phyloP scores from a whole-genome alignment of 1,139 yeast species.

The Pichia sp. region DNA sequence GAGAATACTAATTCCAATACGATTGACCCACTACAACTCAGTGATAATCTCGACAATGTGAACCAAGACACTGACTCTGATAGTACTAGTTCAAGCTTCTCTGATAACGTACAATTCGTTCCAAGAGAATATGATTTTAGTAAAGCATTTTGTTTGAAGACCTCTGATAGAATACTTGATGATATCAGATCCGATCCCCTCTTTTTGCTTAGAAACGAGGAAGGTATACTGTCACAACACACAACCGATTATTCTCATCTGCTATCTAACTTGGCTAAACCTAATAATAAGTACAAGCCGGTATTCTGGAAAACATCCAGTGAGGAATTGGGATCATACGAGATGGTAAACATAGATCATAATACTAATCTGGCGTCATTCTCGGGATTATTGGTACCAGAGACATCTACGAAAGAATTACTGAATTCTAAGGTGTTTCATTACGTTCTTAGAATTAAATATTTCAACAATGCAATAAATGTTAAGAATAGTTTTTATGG shows the following conservation, averaged over 20 bases:
- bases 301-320: conserved; percentile 11
- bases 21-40: too few species aligned
- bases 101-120: too few species aligned
- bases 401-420: conserved; percentile 4
- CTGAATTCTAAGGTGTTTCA: conserved; percentile 20
- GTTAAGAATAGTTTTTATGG: conserved; percentile 24
- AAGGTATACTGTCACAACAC: conserved; percentile 23
- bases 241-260: conserved; percentile 15
- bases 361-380: conserved; percentile 7
- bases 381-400: conserved; percentile 23
- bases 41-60: too few species aligned
- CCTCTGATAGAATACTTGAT: conserved; percentile 58
- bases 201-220: conserved; percentile 17
- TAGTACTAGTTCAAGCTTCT: too few species aligned
- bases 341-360: conserved; percentile 2
- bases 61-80: too few species aligned
- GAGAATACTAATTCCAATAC: too few species aligned
- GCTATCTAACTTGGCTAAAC: conserved; percentile 2
- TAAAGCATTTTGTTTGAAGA: conserved; percentile 31
- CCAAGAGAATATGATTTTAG: conserved; percentile 7
- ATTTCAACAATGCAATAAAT: conserved; percentile 7
- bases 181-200: conserved; percentile 45
- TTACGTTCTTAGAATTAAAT: conserved; percentile 22
- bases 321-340: conserved; percentile 4
- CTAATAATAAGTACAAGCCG: conserved; percentile 4